A percentile compares a stretch with the other conserved stretches of the same genome.
Evolutionary conservation across 495 filamentous ascomycete species (phyloP).

Genomic region (Xylaria curta): DNA sequence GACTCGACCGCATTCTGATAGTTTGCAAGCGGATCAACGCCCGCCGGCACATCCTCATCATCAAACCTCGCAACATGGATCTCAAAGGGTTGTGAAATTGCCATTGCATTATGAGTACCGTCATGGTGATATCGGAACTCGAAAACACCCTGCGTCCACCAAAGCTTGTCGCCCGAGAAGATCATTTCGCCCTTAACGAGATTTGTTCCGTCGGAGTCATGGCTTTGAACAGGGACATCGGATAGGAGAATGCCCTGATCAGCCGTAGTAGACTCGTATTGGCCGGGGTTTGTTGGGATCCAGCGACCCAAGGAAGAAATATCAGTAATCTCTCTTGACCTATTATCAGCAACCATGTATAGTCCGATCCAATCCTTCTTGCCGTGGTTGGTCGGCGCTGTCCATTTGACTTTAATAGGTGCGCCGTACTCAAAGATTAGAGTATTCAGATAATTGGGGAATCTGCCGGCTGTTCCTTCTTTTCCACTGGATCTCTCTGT

Average conservation of each 20-base stretch:
- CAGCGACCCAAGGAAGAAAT: constrained; percentile 89
- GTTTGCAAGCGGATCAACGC: constrained; percentile 40
- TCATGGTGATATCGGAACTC: constrained; percentile 98
- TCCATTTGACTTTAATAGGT: constrained; percentile 91
- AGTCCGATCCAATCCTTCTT: constrained; percentile 95
- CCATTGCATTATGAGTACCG: constrained; percentile 94
- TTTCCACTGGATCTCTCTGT: constrained; percentile 59
- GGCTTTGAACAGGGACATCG: constrained; percentile 59
- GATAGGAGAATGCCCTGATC: constrained; percentile 80
- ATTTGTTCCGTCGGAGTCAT: constrained; percentile 57
- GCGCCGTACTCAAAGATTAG: constrained; percentile 87
- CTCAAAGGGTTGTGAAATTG: constrained; percentile 92
- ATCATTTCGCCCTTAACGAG: constrained; percentile 77
- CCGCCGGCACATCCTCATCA: constrained; percentile 59
- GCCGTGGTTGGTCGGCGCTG: constrained; percentile 86
- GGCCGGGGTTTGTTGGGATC: constrained; percentile 78
- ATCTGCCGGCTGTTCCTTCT: constrained; percentile 52
- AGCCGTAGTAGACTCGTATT: constrained; percentile 76
- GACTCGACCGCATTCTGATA: constrained; percentile 66
- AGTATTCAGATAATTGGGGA: constrained; percentile 64
- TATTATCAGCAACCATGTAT: constrained; percentile 93
- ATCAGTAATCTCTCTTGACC: constrained; percentile 79
- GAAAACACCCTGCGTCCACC: constrained; percentile 95
- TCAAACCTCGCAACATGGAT: constrained; percentile 81
- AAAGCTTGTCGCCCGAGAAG: constrained; percentile 92